These are phyloP conservation scores for Candida vaughaniae DNA, from an alignment of 805 yeast genomes.

Conservation along the genomic window DNA sequence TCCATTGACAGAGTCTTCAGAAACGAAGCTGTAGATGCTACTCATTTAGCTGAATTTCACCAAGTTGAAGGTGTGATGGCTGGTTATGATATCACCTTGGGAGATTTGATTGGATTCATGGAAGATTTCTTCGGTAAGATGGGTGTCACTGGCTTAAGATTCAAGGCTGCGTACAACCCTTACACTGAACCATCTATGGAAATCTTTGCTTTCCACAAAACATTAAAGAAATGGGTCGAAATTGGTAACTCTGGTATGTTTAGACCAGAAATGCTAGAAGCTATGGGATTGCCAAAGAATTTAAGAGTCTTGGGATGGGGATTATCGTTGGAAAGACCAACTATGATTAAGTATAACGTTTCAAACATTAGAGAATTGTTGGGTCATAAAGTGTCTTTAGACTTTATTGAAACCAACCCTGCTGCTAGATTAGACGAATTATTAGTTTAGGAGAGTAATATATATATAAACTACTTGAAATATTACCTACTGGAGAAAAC, in stretches of 20 bases:
- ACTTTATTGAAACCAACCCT: constrained; percentile 92
- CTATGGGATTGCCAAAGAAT: constrained; percentile 96
- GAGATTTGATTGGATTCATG: constrained; percentile 98
- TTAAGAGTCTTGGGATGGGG: constrained; percentile 98
- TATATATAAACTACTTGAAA: constrained; percentile 3
- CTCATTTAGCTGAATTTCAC: constrained; percentile 98
- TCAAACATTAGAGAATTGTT: constrained; percentile 93
- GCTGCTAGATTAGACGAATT: constrained; percentile 90
- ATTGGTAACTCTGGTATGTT: constrained; percentile 99
- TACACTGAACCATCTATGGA: constrained; percentile 99
- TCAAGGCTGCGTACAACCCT: constrained; percentile 98
- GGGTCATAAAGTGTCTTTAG: constrained; percentile 95
- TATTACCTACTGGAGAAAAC: no score
- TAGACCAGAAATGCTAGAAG: constrained; percentile 98
- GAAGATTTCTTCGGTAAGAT: constrained; percentile 92
- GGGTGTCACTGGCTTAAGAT: constrained; percentile 95
- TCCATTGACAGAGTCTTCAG: constrained; percentile 98
- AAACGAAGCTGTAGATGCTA: constrained; percentile 99
- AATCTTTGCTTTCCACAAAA: constrained; percentile 94
- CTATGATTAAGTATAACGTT: constrained; percentile 97
- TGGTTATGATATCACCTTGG: constrained; percentile 90
- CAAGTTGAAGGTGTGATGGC: constrained; percentile 99
- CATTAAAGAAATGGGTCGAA: constrained; percentile 96
- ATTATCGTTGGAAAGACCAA: constrained; percentile 94
- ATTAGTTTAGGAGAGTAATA: constrained; percentile 24